A percentile compares a stretch with the other conserved stretches of the same genome.
These are phyloP conservation scores for Rauvolfia tetraphylla DNA, from an alignment of 257 asterid genomes.

Conservation along the genomic window DNA sequence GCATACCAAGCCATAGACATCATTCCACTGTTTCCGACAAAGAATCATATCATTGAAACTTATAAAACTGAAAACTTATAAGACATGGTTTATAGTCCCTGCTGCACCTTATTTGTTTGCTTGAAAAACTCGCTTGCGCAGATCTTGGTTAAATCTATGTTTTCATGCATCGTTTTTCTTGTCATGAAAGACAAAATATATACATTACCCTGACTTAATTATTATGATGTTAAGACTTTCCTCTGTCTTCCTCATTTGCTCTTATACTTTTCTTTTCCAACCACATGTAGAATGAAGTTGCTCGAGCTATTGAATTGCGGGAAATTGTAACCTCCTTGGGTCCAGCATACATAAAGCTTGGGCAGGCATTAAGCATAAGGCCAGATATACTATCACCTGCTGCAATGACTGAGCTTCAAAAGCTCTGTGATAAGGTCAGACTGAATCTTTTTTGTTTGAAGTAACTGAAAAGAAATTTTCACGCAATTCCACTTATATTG, in stretches of 20 bases:
- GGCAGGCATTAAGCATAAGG: conserved; percentile 98
- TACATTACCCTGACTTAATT: neutral
- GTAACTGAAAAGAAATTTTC: neutral
- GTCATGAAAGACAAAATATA: neutral
- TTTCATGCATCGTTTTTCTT: neutral
- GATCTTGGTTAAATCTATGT: neutral
- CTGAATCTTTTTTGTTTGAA: neutral
- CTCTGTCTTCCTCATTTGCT: neutral
- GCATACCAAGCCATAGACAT: neutral
- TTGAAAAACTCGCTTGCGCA: neutral
- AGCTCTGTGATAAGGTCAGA: conserved; percentile 97
- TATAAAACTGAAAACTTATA: neutral
- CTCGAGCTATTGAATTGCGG: conserved; percentile 94
- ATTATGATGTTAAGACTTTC: neutral
- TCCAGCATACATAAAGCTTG: conserved; percentile 98
- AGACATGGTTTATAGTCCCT: neutral
- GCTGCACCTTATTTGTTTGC: neutral
- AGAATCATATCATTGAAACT: neutral
- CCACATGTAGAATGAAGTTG: conserved; percentile 72
- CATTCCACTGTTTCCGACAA: neutral
- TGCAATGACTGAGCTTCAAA: conserved; percentile 94
- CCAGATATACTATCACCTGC: conserved; percentile 90
- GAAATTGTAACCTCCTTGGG: conserved; percentile 98
- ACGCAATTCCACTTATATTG: neutral
- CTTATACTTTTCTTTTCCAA: conserved; percentile 11